Base-by-base conservation (phyloP, 164 flowering plant genomes). In the Vitis riparia region DNA sequence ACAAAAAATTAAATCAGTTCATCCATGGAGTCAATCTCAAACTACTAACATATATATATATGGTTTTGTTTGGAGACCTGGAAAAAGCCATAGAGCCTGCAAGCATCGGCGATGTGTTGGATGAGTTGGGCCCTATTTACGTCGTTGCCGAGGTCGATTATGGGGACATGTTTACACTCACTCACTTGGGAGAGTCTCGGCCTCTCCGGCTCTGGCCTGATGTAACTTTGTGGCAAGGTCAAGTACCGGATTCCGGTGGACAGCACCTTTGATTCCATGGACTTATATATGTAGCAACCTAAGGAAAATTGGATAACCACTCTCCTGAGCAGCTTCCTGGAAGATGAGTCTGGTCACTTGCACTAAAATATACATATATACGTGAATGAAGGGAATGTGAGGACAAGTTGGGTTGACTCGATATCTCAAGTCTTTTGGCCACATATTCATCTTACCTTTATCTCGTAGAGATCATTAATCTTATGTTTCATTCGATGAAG, bases 151-250 rank as follows among this genome's bases (percentile, higher is more conserved):
- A 92, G 71, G 72, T 88, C 87, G 55, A 90, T 79, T 8, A 91
- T 27, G 2, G 96, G 92, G 19, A 90, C 77, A 50, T 82, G 62
- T 11, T 79, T 79, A 66, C 80, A 76, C 1, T 65, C 66, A 0
- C 61, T 68, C 17, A 90, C 90, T 56, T 89, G 86, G 0, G 87
- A 80, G 15, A 91, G 84, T 5, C 73, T 77, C 9, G 97, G 97
- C 10, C 97, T 69, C 13, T 92, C 91, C 2, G 91, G 82, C 63
- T 76, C 88, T 3, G 92, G 88, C n/a, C 97, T 63, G 63, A 88
- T 55, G 62, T 88, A 92, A 51, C 79, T 78, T 29, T 69, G 77
- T 59, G 91, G 89, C 61, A 86, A 56, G 69, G 44, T 74, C 1
- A 71, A 32, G 75, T 68, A 69, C 13, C 58, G 66, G 63, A 68